phyloP scores from a whole-genome alignment of 2,329 filamentous ascomycete species.

The Talaromyces amestolkiae region DNA sequence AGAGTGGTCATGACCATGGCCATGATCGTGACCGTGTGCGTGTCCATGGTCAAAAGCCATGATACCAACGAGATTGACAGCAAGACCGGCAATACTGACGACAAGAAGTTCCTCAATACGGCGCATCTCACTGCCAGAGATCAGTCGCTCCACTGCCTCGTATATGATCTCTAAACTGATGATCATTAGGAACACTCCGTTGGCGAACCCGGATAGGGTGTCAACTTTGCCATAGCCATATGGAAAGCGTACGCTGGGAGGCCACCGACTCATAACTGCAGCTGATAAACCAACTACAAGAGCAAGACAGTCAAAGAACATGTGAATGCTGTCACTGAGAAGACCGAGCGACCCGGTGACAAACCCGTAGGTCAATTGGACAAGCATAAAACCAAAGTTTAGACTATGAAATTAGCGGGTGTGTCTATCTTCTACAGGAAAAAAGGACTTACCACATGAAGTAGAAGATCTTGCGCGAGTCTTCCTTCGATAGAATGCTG shows the following conservation, averaged over 20 bases:
- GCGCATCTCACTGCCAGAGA: constrained; percentile 79
- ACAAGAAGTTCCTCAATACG: constrained; percentile 81
- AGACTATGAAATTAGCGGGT: constrained; percentile 55
- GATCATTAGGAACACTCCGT: constrained; percentile 91
- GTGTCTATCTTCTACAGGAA: background rate
- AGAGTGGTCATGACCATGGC: constrained; percentile 42
- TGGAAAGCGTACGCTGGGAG: constrained; percentile 80
- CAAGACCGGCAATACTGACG: constrained; percentile 79
- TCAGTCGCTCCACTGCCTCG: constrained; percentile 83
- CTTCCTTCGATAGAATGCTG: constrained; percentile 82
- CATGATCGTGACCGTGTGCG: constrained; percentile 43
- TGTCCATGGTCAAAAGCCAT: constrained; percentile 74
- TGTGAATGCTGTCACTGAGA: constrained; percentile 97
- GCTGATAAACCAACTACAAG: constrained; percentile 86
- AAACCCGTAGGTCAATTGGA: constrained; percentile 93
- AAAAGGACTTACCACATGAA: constrained; percentile 74
- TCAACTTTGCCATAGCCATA: constrained; percentile 98
- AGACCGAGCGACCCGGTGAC: constrained; percentile 88
- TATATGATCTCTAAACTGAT: constrained; percentile 96
- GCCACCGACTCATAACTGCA: constrained; percentile 95
- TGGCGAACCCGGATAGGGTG: constrained; percentile 91
- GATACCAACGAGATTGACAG: constrained; percentile 91
- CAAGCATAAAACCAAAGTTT: constrained; percentile 91
- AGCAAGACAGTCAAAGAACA: constrained; percentile 98
- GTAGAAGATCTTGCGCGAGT: constrained; percentile 93